Conservation (phyloP, 1,139 yeast genomes). For the Candida glucosophila region DNA sequence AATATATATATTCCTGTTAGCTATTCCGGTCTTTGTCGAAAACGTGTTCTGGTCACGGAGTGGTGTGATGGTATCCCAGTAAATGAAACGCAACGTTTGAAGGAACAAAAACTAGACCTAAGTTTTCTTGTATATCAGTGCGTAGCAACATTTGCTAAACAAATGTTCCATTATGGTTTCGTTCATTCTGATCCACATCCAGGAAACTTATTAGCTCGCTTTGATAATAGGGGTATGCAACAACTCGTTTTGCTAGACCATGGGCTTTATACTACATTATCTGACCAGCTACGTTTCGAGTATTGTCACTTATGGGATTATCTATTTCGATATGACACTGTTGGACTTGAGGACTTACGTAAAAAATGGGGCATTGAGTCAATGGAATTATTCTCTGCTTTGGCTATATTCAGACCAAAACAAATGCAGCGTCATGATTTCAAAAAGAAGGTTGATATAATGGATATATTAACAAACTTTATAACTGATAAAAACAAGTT, state of each 20-base stretch:
- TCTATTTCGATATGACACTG: conserved; percentile 44
- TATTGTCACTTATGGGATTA: conserved; percentile 60
- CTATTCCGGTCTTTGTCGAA: conserved; percentile 36
- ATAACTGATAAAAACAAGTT: conserved; percentile 56
- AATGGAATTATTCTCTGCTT: conserved; percentile 53
- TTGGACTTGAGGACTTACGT: conserved; percentile 42
- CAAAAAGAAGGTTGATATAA: conserved; percentile 10
- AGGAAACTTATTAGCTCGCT: conserved; percentile 58
- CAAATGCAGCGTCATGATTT: too few relatives aligned
- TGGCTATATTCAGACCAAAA: conserved; percentile 49
- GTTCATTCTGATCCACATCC: conserved; percentile 84
- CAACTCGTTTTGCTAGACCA: conserved; percentile 68
- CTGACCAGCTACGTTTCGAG: conserved; percentile 42
- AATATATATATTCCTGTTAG: conserved; percentile 42
- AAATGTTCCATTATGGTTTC: conserved; percentile 66
- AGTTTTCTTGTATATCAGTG: conserved; percentile 42
- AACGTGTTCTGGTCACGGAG: conserved; percentile 53
- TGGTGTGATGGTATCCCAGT: conserved; percentile 71
- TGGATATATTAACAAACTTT: conserved; percentile 27
- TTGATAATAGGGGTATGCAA: conserved; percentile 31
- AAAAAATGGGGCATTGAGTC: conserved; percentile 65
- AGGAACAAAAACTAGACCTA: conserved; percentile 32
- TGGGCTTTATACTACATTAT: conserved; percentile 56
- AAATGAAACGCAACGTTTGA: conserved; percentile 34
- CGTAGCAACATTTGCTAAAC: conserved; percentile 51